Evolutionary conservation across 108 stramenopile genomes (phyloP).

Genomic region (Skeletonema costatum): DNA sequence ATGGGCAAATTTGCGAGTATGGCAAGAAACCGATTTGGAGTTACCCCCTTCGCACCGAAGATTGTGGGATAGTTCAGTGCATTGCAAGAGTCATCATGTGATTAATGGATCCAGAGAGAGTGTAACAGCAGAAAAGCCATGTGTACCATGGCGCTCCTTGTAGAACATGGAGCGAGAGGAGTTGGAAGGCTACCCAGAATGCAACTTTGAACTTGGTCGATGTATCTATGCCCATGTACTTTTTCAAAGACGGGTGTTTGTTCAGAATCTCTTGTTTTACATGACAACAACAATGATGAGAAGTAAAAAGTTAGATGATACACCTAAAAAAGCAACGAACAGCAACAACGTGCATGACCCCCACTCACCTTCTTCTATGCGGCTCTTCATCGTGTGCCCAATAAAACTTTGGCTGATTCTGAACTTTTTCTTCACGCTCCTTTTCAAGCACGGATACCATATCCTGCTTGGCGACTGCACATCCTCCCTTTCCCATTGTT

Average conservation of each 20-base stretch:
- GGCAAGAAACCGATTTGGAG: constrained; percentile 75
- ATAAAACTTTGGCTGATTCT: constrained; percentile 39
- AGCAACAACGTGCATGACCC: no score
- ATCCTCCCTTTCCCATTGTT: background rate
- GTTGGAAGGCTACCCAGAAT: constrained; percentile 54
- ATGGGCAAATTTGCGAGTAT: constrained; percentile 91
- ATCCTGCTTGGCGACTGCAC: background rate
- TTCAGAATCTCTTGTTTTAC: constrained; percentile 76
- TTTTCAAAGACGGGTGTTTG: constrained; percentile 82
- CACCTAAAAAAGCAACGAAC: no score
- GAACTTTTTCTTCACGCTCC: constrained; percentile 38
- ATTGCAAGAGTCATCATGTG: constrained; percentile 89
- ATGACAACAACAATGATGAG: constrained; percentile 28
- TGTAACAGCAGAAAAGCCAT: constrained; percentile 65
- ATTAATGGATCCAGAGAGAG: constrained; percentile 78
- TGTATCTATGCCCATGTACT: constrained; percentile 82
- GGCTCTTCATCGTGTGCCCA: constrained; percentile 59
- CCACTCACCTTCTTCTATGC: constrained; percentile 51
- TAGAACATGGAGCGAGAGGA: constrained; percentile 64
- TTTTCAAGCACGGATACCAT: constrained; percentile 19
- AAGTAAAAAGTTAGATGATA: no score
- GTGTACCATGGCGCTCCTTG: constrained; percentile 51
- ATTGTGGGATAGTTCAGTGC: constrained; percentile 94
- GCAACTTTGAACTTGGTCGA: constrained; percentile 67
- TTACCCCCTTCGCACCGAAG: constrained; percentile 70